These are phyloP conservation scores for Talaromyces nanjingensis DNA, from an alignment of 495 filamentous ascomycete genomes.

Conservation along the genomic window DNA sequence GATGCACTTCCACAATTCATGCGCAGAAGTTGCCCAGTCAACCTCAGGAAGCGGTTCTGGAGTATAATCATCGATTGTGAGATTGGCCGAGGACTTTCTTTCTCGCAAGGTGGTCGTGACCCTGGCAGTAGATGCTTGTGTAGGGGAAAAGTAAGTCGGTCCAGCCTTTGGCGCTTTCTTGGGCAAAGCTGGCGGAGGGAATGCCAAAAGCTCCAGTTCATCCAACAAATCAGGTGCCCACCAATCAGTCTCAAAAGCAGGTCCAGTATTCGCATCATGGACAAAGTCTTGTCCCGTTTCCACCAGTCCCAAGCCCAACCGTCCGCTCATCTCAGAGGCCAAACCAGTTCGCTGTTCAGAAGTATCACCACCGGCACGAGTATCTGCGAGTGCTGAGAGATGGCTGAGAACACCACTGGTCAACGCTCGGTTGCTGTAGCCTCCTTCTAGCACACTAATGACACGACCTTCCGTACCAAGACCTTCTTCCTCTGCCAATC, in stretches of 20 bases:
- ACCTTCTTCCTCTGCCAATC: conserved; percentile 72
- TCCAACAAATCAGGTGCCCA: conserved; percentile 66
- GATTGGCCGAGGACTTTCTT: conserved; percentile 36
- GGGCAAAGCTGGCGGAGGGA: conserved; percentile 39
- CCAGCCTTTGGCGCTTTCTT: conserved; percentile 45
- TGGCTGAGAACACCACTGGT: conserved; percentile 85
- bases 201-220: conserved; percentile 51
- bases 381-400: conserved; percentile 63
- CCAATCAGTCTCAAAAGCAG: conserved; percentile 60
- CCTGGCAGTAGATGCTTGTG: conserved; percentile 73
- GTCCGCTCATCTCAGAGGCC: conserved; percentile 22
- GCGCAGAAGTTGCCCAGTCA: conserved; percentile 71
- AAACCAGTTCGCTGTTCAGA: conserved; percentile 13
- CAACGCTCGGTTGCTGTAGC: conserved; percentile 87
- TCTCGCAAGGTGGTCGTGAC: conserved; percentile 52
- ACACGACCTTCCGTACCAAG: conserved; percentile 73
- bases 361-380: background rate
- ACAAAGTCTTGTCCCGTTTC: background rate
- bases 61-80: conserved; percentile 19
- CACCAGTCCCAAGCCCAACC: conserved; percentile 15
- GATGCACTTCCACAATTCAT: conserved; percentile 74
- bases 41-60: conserved; percentile 63
- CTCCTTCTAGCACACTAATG: conserved; percentile 90
- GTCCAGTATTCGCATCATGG: conserved; percentile 3
- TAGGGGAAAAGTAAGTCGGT: conserved; percentile 66